Conservation (phyloP, 148 eudicot species). For the Talinum fruticosum region DNA sequence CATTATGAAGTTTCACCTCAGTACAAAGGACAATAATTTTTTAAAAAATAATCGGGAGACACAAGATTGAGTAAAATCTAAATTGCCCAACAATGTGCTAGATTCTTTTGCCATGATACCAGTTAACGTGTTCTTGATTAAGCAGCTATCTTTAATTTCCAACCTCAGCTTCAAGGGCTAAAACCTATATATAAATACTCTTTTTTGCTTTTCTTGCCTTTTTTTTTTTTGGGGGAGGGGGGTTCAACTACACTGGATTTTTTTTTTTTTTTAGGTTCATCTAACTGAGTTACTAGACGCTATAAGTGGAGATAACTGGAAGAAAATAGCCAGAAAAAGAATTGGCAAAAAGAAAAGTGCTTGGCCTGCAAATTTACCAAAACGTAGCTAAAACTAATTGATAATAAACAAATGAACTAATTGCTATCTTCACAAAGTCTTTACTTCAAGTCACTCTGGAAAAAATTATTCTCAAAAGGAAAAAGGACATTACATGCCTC, state of each 20-base stretch:
- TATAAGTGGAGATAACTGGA: background rate
- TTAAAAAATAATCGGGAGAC: background rate
- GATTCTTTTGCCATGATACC: too few species aligned
- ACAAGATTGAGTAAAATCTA: background rate
- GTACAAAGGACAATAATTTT: background rate
- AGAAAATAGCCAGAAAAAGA: too few species aligned
- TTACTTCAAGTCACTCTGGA: background rate
- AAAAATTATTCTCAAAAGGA: background rate
- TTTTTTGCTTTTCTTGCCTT: background rate
- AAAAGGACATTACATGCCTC: conserved; percentile 51
- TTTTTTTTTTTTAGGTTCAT: background rate
- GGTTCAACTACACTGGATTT: too few species aligned
- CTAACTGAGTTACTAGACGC: background rate
- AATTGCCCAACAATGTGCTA: background rate
- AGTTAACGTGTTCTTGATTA: background rate
- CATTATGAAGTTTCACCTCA: too few species aligned
- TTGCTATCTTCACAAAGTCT: background rate
- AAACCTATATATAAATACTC: background rate
- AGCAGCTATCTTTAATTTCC: too few species aligned
- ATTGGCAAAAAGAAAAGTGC: background rate
- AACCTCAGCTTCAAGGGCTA: background rate
- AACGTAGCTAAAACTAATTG: background rate
- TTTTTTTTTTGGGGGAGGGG: background rate
- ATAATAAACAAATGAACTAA: background rate
- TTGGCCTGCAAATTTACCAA: background rate